Conservation (phyloP, 352 stramenopile species). For the Phytophthora litchii region DNA sequence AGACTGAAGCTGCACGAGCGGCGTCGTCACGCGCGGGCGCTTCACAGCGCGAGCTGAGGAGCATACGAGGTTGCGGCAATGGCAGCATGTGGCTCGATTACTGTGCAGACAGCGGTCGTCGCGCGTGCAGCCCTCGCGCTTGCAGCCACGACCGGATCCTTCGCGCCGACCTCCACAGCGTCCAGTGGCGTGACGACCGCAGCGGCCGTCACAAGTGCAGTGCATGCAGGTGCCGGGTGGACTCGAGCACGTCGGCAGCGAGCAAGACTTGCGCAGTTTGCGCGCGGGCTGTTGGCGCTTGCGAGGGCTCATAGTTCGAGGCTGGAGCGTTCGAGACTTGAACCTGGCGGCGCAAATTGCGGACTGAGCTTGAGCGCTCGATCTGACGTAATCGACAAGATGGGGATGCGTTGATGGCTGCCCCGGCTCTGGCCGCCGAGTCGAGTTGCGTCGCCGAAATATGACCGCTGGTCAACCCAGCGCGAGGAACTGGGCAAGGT, state of each 20-base stretch:
- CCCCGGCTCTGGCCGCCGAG: constrained; percentile 14
- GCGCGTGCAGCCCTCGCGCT: constrained; percentile 58
- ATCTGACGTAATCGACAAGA: constrained; percentile 16
- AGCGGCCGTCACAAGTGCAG: constrained; percentile 81
- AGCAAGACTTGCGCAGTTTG: constrained; percentile 78
- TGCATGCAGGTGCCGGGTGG: constrained; percentile 75
- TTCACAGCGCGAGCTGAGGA: constrained; percentile 50
- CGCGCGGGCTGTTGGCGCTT: constrained; percentile 34
- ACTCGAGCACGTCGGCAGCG: constrained; percentile 61
- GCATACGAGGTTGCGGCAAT: constrained; percentile 82
- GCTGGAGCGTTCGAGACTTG: background rate
- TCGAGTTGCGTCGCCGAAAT: constrained; percentile 35
- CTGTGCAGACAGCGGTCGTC: constrained; percentile 75
- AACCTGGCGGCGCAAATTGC: constrained; percentile 14
- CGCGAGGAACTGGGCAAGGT: too few relatives aligned
- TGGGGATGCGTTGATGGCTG: background rate
- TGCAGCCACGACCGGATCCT: constrained; percentile 68
- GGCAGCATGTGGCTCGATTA: constrained; percentile 75
- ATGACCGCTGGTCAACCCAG: constrained; percentile 25
- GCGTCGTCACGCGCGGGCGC: constrained; percentile 28
- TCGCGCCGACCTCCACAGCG: constrained; percentile 67
- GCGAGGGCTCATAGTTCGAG: constrained; percentile 1
- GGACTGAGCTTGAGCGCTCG: constrained; percentile 21
- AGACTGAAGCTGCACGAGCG: constrained; percentile 5
- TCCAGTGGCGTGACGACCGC: constrained; percentile 56